These are phyloP conservation scores for Phaseolus lunatus DNA, from an alignment of 306 rosid species.

Conservation along the genomic window DNA sequence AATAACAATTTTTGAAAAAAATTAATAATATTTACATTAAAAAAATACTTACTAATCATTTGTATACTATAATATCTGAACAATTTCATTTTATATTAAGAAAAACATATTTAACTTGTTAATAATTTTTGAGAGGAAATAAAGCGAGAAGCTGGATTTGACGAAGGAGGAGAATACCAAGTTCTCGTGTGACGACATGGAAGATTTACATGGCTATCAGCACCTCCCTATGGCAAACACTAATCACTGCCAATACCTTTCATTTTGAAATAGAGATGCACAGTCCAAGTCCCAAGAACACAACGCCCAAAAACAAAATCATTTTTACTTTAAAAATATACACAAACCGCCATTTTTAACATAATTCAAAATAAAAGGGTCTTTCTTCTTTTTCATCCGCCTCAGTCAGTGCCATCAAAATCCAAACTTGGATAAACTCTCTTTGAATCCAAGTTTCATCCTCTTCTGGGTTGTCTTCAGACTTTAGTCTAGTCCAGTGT, in stretches of 20 bases:
- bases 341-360: slow-evolving; percentile 43
- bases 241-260: slow-evolving; percentile 24
- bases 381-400: slow-evolving; percentile 12
- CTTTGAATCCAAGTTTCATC: slow-evolving; percentile 81
- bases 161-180: slow-evolving; percentile 6
- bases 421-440: slow-evolving; percentile 59
- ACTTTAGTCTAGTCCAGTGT: slow-evolving; percentile 38
- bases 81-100: no score
- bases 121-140: no score
- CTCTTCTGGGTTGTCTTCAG: slow-evolving; percentile 54
- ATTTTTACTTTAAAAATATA: not conserved
- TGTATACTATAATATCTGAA: no score
- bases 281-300: not conserved
- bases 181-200: slow-evolving; percentile 15
- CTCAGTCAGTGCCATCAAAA: slow-evolving; percentile 37
- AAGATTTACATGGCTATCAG: not conserved
- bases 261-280: not conserved
- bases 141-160: no score
- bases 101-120: no score
- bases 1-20: no score
- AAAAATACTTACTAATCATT: no score
- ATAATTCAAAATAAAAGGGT: slow-evolving; percentile 30
- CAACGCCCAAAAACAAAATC: not conserved
- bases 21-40: no score
- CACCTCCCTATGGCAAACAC: slow-evolving; percentile 12